Percentiles rank a stretch among this genome's conserved stretches.
Conservation (phyloP, 192 early-diverging fungal genomes). For the Rhizophlyctis rosea region DNA sequence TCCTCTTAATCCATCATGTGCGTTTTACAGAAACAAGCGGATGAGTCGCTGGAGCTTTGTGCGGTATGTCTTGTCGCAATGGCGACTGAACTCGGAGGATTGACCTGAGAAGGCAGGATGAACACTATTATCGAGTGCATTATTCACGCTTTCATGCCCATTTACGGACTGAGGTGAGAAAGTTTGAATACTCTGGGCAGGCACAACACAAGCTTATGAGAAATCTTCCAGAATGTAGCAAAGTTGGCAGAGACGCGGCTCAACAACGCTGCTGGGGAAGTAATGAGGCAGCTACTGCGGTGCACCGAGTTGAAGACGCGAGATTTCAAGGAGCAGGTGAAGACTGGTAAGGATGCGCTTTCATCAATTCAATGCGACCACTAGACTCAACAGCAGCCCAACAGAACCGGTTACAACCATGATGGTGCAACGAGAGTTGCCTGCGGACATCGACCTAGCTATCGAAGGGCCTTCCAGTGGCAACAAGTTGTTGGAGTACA, state of each 20-base stretch:
- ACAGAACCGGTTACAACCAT: constrained; percentile 19
- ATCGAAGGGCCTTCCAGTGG: constrained; percentile 14
- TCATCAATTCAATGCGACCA: background rate
- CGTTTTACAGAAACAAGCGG: constrained; percentile 10
- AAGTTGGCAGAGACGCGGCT: constrained; percentile 28
- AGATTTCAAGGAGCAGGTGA: constrained; percentile 29
- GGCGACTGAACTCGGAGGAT: background rate
- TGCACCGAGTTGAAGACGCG: constrained; percentile 25
- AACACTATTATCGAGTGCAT: constrained; percentile 25
- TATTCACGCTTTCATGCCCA: constrained; percentile 30
- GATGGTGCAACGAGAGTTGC: constrained; percentile 12
- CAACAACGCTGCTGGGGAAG: constrained; percentile 28
- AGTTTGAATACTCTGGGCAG: too few relatives aligned
- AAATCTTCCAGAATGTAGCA: constrained; percentile 24
- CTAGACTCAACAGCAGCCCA: background rate
- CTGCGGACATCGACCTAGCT: background rate
- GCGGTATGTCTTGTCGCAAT: background rate
- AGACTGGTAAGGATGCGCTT: constrained; percentile 14
- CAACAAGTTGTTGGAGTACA: constrained; percentile 33
- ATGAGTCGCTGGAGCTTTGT: background rate
- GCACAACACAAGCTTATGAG: too few relatives aligned
- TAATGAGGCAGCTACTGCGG: constrained; percentile 27
- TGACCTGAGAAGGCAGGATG: constrained; percentile 3
- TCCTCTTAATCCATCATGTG: too few relatives aligned
- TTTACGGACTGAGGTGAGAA: constrained; percentile 24